Conservation (phyloP, 257 asterid species). For the Phtheirospermum japonicum region DNA sequence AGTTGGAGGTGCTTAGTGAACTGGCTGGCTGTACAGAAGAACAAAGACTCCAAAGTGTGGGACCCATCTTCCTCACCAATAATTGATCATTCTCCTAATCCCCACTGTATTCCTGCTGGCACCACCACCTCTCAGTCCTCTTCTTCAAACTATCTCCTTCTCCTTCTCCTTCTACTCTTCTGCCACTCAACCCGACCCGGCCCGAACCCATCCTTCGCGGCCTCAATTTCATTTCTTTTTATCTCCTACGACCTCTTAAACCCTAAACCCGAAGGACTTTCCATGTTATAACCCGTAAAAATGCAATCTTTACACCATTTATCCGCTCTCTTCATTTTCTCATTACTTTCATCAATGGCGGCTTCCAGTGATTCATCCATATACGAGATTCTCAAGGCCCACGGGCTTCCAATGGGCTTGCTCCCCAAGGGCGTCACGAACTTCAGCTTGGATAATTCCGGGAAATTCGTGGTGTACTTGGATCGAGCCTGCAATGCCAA, state of each 20-base stretch:
- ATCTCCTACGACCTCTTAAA: slow-evolving; percentile 13
- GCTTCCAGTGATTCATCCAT: slow-evolving; percentile 33
- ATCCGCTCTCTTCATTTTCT: slow-evolving; percentile 8
- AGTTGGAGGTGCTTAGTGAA: no score
- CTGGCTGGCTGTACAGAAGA: neutral
- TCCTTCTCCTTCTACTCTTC: neutral
- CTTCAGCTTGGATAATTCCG: slow-evolving; percentile 38
- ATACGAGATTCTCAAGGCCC: slow-evolving; percentile 43
- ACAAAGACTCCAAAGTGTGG: slow-evolving; percentile 14
- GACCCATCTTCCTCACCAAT: slow-evolving; percentile 36
- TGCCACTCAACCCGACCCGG: neutral
- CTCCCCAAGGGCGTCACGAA: slow-evolving; percentile 46
- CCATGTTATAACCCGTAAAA: slow-evolving; percentile 24
- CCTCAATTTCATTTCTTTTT: neutral
- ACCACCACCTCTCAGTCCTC: slow-evolving; percentile 9
- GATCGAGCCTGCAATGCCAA: slow-evolving; percentile 48
- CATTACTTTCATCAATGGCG: slow-evolving; percentile 11
- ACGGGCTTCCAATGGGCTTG: slow-evolving; percentile 52
- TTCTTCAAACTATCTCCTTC: neutral
- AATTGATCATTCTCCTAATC: slow-evolving; percentile 47
- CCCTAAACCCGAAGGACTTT: slow-evolving; percentile 34
- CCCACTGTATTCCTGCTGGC: slow-evolving; percentile 36
- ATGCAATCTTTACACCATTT: slow-evolving; percentile 27
- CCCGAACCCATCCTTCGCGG: neutral
- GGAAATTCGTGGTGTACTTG: slow-evolving; percentile 43